phyloP scores from a whole-genome alignment of 2,329 filamentous ascomycete species.

The Cercospora canescens region DNA sequence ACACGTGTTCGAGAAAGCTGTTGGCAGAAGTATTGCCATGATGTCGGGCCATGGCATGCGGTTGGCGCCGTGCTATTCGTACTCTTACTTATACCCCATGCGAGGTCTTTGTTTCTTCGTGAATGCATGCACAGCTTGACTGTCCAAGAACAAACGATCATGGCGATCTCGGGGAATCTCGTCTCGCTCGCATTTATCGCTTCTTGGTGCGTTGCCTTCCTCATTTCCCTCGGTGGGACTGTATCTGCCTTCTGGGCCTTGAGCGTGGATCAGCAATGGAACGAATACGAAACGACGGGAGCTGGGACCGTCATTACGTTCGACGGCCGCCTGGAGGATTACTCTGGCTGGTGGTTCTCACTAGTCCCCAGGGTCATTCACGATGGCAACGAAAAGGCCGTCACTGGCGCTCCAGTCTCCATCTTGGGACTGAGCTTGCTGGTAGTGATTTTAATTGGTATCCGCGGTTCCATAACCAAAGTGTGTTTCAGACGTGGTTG shows the following conservation, averaged over 20 bases:
- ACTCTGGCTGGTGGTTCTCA: background rate
- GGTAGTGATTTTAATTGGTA: background rate
- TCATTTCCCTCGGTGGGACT: background rate
- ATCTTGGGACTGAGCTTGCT: background rate
- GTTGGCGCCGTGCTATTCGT: too few species aligned
- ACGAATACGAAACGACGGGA: background rate
- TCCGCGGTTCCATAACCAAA: background rate
- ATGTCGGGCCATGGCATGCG: too few species aligned
- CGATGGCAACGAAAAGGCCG: background rate
- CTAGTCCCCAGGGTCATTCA: background rate
- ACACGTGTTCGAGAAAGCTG: background rate
- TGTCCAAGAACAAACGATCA: background rate
- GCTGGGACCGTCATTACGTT: background rate
- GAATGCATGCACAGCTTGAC: background rate
- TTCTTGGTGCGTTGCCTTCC: background rate
- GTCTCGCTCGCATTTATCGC: background rate
- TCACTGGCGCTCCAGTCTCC: background rate
- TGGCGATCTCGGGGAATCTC: background rate
- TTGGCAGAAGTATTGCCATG: background rate
- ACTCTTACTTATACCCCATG: background rate
- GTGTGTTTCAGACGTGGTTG: background rate
- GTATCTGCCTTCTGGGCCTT: background rate
- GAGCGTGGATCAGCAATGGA: background rate
- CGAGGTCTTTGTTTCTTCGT: background rate
- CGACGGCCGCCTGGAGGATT: background rate